Percentiles rank a stretch among this genome's conserved stretches.
phyloP scores from a whole-genome alignment of 768 basidiomycete species.

The Rhizopogon sp. region DNA sequence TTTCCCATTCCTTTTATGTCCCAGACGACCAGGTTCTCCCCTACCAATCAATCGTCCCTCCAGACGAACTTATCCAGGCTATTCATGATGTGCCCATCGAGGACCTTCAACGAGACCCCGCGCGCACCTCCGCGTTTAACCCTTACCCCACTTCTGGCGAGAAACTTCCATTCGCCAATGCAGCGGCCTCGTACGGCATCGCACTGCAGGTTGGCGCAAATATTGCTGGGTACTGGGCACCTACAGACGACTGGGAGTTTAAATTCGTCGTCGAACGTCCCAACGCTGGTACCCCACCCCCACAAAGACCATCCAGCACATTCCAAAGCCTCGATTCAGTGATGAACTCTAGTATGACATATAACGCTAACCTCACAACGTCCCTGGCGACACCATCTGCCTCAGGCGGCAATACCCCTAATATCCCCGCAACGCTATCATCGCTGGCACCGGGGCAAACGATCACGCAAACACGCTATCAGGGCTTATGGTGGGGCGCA shows the following conservation, averaged over 20 bases:
- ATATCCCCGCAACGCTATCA: conserved; percentile 8
- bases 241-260: conserved; percentile 71
- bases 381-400: background rate
- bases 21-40: conserved; percentile 62
- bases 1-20: conserved; percentile 43
- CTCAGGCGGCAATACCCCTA: conserved; percentile 6
- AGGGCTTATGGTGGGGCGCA: conserved; percentile 87
- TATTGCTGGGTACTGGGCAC: conserved; percentile 61
- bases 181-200: conserved; percentile 59
- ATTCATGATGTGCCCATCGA: conserved; percentile 41
- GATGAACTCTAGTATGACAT: conserved; percentile 40
- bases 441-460: conserved; percentile 22
- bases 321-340: conserved; percentile 36
- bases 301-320: conserved; percentile 1
- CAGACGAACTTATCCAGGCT: conserved; percentile 44
- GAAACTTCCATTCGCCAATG: conserved; percentile 36
- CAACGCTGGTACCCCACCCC: conserved; percentile 20
- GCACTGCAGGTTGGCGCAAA: conserved; percentile 69
- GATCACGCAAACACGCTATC: conserved; percentile 54
- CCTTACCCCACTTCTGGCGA: conserved; percentile 26
- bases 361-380: conserved; percentile 32
- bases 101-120: conserved; percentile 37
- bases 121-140: conserved; percentile 44
- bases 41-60: conserved; percentile 64
- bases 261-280: conserved; percentile 29